Base-by-base conservation (phyloP, 1,139 yeast species). In the Lodderomyces theae region DNA sequence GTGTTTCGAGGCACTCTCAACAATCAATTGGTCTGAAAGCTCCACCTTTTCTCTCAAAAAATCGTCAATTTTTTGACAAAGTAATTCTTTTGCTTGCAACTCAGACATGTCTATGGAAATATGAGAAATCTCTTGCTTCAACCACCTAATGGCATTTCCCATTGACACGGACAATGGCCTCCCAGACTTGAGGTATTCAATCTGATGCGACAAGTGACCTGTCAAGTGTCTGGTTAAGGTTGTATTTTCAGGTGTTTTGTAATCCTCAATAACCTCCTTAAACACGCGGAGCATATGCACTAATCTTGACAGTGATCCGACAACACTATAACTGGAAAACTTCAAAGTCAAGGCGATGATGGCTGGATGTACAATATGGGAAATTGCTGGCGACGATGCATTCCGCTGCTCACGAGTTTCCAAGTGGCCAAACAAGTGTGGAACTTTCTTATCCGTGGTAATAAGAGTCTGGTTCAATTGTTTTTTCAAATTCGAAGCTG, bases 71-170 rank as follows among this genome's bases (percentile, higher is more conserved):
- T 79, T 77, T 34, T 74, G 81, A 47, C 78, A 64, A 44, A 94
- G 71, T 26, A 71, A 65, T n/a, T 63, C 66, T 56, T 88, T 90
- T 32, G 97, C 96, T 34, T 76, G 80, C 13, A 67, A 70, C 48
- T 90, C 97, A 12, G 80, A 69, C 22, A 80, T 70, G 50, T 86
- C 95, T 43, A 86, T 79, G 38, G 86, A 78, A 42, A 84, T 79
- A 41, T 79, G 76, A 1, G 96, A 82, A 43, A 94, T 92, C 58
- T 87, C 94, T 64, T 90, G 97, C 59, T 94, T 94, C 50, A 94
- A 73, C 96, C 97, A 89, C 53, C 98, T 79, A 50, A 94, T 94
- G 3, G 97, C 94, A 64, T 90, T 92, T 40, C 99, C 98, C 98
- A 94, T 94, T 1, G 96, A 79, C 8, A 90, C 86, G 43, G 95